Conservation (phyloP, 345 rosid genomes). For the Populus nigra region DNA sequence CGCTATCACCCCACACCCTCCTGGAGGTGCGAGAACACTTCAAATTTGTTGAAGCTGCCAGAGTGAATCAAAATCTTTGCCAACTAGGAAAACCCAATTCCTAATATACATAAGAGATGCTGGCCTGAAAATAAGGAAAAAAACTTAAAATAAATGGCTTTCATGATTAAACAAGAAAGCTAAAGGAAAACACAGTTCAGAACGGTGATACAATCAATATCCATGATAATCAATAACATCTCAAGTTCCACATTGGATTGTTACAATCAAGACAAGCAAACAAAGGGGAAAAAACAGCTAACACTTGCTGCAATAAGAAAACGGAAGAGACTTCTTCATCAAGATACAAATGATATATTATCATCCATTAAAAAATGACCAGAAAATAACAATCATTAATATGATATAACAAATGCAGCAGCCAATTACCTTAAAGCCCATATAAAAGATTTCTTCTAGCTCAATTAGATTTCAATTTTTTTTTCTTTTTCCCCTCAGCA, state of each 20-base stretch:
- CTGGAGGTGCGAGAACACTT: conserved; percentile 87
- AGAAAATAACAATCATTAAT: too few relatives aligned
- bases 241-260: background rate
- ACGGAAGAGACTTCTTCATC: too few relatives aligned
- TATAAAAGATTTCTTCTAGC: too few relatives aligned
- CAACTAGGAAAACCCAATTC: conserved; percentile 46
- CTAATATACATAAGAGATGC: conserved; percentile 32
- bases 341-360: too few relatives aligned
- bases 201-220: background rate
- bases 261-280: background rate
- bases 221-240: background rate
- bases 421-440: too few relatives aligned
- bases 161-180: background rate
- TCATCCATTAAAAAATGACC: too few relatives aligned
- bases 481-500: too few relatives aligned
- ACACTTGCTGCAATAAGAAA: background rate
- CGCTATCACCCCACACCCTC: conserved; percentile 83
- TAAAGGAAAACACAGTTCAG: too few relatives aligned
- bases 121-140: conserved; percentile 36
- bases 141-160: background rate
- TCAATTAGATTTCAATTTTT: too few relatives aligned
- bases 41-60: conserved; percentile 80
- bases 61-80: conserved; percentile 54
- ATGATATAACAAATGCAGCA: too few relatives aligned
- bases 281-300: background rate